Evolutionary conservation across 257 asterid species (phyloP).

Genomic region (Solanum paucissectum): DNA sequence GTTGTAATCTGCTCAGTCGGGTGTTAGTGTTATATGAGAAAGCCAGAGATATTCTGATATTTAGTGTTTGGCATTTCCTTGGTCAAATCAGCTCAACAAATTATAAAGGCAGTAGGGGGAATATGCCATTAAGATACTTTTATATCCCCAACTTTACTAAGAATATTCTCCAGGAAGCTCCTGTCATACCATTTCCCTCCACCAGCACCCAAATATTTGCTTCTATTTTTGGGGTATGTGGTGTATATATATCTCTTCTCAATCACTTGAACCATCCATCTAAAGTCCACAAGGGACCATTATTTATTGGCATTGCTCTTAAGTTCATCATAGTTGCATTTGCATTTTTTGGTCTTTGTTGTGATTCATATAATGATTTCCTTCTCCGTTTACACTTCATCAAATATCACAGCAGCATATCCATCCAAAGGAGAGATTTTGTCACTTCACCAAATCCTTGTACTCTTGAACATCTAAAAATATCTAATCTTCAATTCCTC

Average conservation of each 20-base stretch:
- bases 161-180: constrained; percentile 3
- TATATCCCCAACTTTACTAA: not conserved
- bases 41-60: not conserved
- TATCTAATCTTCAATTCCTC: not conserved
- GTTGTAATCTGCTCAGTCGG: not conserved
- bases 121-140: constrained; percentile 20
- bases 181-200: not conserved
- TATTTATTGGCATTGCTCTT: not conserved
- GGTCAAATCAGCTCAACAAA: not conserved
- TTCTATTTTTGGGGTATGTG: not conserved
- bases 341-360: not conserved
- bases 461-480: not conserved
- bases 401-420: not conserved
- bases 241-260: not conserved
- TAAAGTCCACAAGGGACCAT: not conserved
- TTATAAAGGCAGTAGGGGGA: not conserved
- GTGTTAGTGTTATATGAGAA: not conserved
- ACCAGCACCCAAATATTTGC: not conserved
- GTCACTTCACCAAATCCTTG: not conserved
- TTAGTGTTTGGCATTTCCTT: not conserved
- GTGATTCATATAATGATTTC: not conserved
- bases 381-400: not conserved
- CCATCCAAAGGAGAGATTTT: not conserved
- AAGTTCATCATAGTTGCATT: not conserved
- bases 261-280: not conserved